These are phyloP conservation scores for Thraustochytrium striatum DNA, from an alignment of 352 stramenopile genomes.

Conservation along the genomic window DNA sequence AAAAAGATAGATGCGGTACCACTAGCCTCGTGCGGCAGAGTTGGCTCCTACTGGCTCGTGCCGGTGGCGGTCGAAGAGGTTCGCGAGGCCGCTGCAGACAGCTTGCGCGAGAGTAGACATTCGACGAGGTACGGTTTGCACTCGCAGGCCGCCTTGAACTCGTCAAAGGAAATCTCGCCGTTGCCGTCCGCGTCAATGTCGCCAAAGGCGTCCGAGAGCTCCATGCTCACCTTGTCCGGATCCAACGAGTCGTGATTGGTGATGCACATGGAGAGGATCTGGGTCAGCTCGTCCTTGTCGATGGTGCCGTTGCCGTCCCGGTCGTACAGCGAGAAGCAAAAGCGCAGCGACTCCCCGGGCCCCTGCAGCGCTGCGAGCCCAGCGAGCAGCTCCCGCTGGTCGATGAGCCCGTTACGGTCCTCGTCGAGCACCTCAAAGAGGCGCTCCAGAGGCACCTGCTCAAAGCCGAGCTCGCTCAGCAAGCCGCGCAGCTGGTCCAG, in stretches of 20 bases:
- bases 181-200: conserved; percentile 18
- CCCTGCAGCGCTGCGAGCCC: conserved; percentile 24
- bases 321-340: conserved; percentile 47
- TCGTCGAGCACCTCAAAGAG: conserved; percentile 41
- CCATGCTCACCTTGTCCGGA: conserved; percentile 1
- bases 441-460: neutral
- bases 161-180: conserved; percentile 35
- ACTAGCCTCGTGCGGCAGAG: no score
- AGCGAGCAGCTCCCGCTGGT: conserved; percentile 26
- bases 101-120: conserved; percentile 43
- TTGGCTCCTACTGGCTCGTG: no score
- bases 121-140: conserved; percentile 22
- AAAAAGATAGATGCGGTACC: no score
- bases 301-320: conserved; percentile 20
- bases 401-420: neutral
- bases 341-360: conserved; percentile 41
- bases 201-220: neutral
- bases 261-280: conserved; percentile 3
- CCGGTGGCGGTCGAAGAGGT: no score
- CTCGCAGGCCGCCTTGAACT: conserved; percentile 44
- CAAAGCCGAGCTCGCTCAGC: neutral
- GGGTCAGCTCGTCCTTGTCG: conserved; percentile 21
- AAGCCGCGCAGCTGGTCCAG: neutral
- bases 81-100: no score
- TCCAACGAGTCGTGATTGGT: conserved; percentile 17